phyloP scores from a whole-genome alignment of 2,329 filamentous ascomycete species.

The Xenosphaeropsis pyriputrescens region DNA sequence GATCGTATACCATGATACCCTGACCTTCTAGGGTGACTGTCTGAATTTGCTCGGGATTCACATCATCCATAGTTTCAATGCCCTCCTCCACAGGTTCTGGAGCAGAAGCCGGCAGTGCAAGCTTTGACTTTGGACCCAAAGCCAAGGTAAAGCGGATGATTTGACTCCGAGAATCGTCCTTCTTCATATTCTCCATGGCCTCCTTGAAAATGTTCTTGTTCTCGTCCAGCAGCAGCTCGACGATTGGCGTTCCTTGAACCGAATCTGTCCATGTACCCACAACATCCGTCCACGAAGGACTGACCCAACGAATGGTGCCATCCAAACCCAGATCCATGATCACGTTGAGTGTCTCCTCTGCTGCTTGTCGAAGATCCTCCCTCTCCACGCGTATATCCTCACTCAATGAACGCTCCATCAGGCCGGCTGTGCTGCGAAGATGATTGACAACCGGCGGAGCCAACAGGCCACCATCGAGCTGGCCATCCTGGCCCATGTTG shows the following conservation, averaged over 20 bases:
- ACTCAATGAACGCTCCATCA: conserved; percentile 57
- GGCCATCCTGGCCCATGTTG: no score
- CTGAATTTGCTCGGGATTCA: conserved; percentile 27
- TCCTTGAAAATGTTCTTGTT: conserved; percentile 71
- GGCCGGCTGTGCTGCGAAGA: conserved; percentile 14
- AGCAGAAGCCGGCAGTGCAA: conserved; percentile 27
- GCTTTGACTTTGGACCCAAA: conserved; percentile 53
- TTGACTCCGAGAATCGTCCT: conserved; percentile 85
- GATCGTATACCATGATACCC: conserved; percentile 96
- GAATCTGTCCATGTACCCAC: conserved; percentile 64
- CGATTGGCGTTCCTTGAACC: conserved; percentile 63
- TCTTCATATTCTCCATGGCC: conserved; percentile 75
- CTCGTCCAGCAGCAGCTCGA: conserved; percentile 64
- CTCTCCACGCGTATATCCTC: conserved; percentile 86
- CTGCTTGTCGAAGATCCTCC: conserved; percentile 86
- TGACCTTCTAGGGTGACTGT: conserved; percentile 81
- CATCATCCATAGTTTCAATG: conserved; percentile 18
- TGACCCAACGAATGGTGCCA: conserved; percentile 87
- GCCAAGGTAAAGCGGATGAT: conserved; percentile 69
- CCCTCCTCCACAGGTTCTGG: conserved; percentile 9
- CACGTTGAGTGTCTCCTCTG: conserved; percentile 90
- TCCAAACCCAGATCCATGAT: conserved; percentile 90
- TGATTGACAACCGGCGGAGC: conserved; percentile 16
- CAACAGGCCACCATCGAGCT: conserved; percentile 8
- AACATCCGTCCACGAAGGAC: conserved; percentile 88